A percentile compares a stretch with the other conserved stretches of the same genome.
Evolutionary conservation across 2,329 filamentous ascomycete species (phyloP).

Genomic region (Penicillium crustosum): DNA sequence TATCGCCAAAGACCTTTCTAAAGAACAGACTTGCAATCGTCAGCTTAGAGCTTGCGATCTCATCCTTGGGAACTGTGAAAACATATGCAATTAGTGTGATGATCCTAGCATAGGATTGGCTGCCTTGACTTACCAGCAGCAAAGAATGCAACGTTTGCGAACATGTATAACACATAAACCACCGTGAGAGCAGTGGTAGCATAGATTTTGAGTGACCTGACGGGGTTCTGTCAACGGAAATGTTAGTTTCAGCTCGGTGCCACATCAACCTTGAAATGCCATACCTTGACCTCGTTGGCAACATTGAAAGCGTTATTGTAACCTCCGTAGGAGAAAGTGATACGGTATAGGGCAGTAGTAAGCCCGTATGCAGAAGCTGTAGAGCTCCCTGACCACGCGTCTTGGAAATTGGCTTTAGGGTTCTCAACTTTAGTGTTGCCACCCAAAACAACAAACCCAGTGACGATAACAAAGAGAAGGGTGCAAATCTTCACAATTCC

Average conservation of each 20-base stretch:
- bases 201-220: constrained; percentile 47
- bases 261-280: not conserved
- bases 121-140: constrained; percentile 39
- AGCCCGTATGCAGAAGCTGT: constrained; percentile 48
- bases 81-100: not conserved
- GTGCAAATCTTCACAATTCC: constrained; percentile 61
- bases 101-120: constrained; percentile 19
- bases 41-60: constrained; percentile 52
- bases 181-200: constrained; percentile 3
- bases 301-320: constrained; percentile 63
- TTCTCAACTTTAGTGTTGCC: constrained; percentile 53
- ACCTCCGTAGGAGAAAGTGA: constrained; percentile 59
- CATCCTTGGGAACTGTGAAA: constrained; percentile 43
- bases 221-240: constrained; percentile 48
- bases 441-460: constrained; percentile 62
- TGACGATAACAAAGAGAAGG: constrained; percentile 60
- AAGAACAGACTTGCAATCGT: constrained; percentile 61
- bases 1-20: constrained; percentile 54
- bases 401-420: constrained; percentile 54
- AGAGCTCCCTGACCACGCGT: constrained; percentile 54
- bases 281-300: constrained; percentile 58
- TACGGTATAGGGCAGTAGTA: constrained; percentile 58
- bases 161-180: constrained; percentile 50
- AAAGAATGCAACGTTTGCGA: constrained; percentile 62
- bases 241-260: not conserved